phyloP scores from a whole-genome alignment of 768 basidiomycete genomes.

The Hypholoma fasciculare region DNA sequence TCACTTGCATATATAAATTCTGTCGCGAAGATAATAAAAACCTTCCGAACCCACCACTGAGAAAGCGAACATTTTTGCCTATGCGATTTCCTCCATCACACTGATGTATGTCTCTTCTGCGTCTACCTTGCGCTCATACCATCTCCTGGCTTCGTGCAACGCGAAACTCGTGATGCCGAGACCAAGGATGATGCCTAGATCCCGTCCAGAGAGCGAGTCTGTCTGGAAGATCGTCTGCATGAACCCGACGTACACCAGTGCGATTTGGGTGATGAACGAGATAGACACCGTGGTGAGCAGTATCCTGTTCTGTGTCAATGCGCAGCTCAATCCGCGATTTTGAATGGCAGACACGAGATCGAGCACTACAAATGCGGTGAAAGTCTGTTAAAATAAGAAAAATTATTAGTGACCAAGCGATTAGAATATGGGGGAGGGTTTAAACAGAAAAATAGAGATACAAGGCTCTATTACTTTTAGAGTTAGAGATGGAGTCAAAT shows the following conservation, averaged over 20 bases:
- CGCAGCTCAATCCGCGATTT: slow-evolving; percentile 89
- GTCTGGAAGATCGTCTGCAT: slow-evolving; percentile 96
- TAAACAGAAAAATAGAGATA: neutral
- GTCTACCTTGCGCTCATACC: slow-evolving; percentile 69
- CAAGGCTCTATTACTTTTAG: too few relatives aligned
- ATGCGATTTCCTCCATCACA: slow-evolving; percentile 64
- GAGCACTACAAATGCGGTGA: slow-evolving; percentile 95
- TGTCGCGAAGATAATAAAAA: neutral
- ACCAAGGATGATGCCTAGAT: slow-evolving; percentile 68
- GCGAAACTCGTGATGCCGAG: slow-evolving; percentile 65
- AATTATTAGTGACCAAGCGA: slow-evolving; percentile 50
- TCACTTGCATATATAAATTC: neutral
- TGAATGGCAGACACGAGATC: slow-evolving; percentile 95
- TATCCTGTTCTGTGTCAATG: slow-evolving; percentile 85
- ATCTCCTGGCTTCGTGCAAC: slow-evolving; percentile 77
- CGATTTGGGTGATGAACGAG: slow-evolving; percentile 83
- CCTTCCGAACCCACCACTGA: neutral
- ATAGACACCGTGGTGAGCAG: slow-evolving; percentile 84
- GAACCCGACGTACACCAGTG: slow-evolving; percentile 85
- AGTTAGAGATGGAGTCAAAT: too few relatives aligned
- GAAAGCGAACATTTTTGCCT: neutral
- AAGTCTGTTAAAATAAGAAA: slow-evolving; percentile 66
- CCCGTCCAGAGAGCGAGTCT: slow-evolving; percentile 66
- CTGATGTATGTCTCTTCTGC: slow-evolving; percentile 50
- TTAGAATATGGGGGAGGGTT: neutral